These are phyloP conservation scores for Globisporangium iwayamae DNA, from an alignment of 352 stramenopile genomes.

Conservation along the genomic window DNA sequence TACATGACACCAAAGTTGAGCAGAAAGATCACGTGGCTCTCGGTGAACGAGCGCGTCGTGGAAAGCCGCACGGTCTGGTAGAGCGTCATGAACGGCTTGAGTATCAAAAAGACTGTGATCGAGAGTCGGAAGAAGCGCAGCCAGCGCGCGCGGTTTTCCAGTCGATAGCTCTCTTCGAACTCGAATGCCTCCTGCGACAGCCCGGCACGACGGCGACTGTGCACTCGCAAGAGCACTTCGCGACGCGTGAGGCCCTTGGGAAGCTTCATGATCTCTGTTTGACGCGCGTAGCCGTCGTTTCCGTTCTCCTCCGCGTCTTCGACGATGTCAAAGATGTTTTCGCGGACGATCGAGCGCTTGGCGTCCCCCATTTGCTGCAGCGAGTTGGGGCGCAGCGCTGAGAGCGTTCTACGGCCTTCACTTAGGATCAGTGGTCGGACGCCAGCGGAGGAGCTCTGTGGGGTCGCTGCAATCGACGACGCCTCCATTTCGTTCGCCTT, in stretches of 20 bases:
- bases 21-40: conserved; percentile 67
- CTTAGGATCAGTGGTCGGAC: conserved; percentile 12
- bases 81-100: conserved; percentile 77
- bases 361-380: conserved; percentile 26
- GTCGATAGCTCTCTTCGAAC: conserved; percentile 71
- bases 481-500: conserved; percentile 27
- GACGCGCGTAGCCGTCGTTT: conserved; percentile 22
- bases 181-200: conserved; percentile 52
- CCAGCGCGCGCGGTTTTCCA: conserved; percentile 67
- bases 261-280: conserved; percentile 73
- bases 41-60: conserved; percentile 38
- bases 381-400: conserved; percentile 31
- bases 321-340: conserved; percentile 80
- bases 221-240: conserved; percentile 60
- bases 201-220: conserved; percentile 23
- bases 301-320: conserved; percentile 52
- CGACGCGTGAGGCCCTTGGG: conserved; percentile 64
- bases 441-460: not conserved
- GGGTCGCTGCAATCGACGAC: conserved; percentile 28
- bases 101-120: conserved; percentile 54
- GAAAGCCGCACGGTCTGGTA: conserved; percentile 59
- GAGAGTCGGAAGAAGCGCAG: conserved; percentile 67
- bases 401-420: conserved; percentile 34
- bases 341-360: conserved; percentile 43
- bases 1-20: conserved; percentile 82